Evolutionary conservation across 768 basidiomycete species (phyloP).

Genomic region (Lentinula boryana): DNA sequence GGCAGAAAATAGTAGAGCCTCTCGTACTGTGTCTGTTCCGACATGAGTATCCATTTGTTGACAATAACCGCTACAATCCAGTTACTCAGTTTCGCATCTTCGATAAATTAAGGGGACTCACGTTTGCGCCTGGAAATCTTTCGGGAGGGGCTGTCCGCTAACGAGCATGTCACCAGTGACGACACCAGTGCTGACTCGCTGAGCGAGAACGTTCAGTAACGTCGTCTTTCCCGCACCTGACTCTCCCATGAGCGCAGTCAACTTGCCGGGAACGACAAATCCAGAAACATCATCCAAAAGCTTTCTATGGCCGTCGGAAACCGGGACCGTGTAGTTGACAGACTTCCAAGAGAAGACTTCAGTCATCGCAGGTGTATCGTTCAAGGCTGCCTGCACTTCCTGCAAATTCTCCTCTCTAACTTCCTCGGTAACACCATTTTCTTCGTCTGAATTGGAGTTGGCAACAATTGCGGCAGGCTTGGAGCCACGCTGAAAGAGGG

Average conservation of each 20-base stretch:
- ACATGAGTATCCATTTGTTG: conserved; percentile 85
- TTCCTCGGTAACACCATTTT: conserved; percentile 18
- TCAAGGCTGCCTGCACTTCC: conserved; percentile 23
- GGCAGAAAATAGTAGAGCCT: conserved; percentile 78
- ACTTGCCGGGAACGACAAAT: conserved; percentile 74
- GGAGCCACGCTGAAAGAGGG: conserved; percentile 63
- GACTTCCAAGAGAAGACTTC: conserved; percentile 80
- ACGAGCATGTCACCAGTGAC: conserved; percentile 48
- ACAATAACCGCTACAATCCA: conserved; percentile 58
- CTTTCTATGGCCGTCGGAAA: conserved; percentile 36
- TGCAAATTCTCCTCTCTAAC: conserved; percentile 11
- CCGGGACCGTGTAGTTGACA: conserved; percentile 59
- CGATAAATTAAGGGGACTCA: conserved; percentile 10
- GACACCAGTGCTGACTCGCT: conserved; percentile 41
- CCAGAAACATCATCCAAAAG: conserved; percentile 74
- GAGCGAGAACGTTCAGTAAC: conserved; percentile 50
- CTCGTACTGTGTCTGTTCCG: conserved; percentile 69
- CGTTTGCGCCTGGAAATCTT: conserved; percentile 62
- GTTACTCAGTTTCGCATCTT: too few relatives aligned
- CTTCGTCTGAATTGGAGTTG: conserved; percentile 16
- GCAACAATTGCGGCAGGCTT: conserved; percentile 14
- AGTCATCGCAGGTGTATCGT: conserved; percentile 36
- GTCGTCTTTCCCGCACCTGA: conserved; percentile 53
- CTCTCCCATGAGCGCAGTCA: conserved; percentile 75
- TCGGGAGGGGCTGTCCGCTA: conserved; percentile 45